Conservation (phyloP, 2,329 filamentous ascomycete genomes). For the Xylaria sp. region DNA sequence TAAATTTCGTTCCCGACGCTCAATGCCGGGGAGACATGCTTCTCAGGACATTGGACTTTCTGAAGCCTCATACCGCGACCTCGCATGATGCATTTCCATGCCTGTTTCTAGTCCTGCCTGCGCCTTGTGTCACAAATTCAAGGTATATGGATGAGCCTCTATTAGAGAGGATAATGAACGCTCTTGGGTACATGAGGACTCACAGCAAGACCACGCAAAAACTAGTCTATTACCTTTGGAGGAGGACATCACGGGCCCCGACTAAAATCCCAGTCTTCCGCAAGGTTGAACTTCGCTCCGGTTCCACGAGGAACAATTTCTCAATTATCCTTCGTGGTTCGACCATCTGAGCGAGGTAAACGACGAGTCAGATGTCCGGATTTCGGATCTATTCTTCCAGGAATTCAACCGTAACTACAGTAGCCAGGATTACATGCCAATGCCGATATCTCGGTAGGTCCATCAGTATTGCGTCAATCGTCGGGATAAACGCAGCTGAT, state of each 20-base stretch:
- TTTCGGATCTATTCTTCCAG: slow-evolving; percentile 1
- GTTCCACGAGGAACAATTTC: slow-evolving; percentile 88
- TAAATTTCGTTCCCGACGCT: slow-evolving; percentile 92
- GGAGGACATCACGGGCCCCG: slow-evolving; percentile 51
- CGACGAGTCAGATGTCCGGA: slow-evolving; percentile 25
- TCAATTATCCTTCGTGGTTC: slow-evolving; percentile 71
- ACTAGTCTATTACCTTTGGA: slow-evolving; percentile 91
- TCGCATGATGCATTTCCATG: slow-evolving; percentile 65
- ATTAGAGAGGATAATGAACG: slow-evolving; percentile 77
- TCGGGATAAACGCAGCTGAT: slow-evolving; percentile 13
- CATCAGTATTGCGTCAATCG: slow-evolving; percentile 24
- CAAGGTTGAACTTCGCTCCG: slow-evolving; percentile 83
- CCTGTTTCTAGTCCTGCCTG: slow-evolving; percentile 89
- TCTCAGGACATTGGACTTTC: slow-evolving; percentile 75
- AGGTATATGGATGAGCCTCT: slow-evolving; percentile 82
- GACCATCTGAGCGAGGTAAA: slow-evolving; percentile 25
- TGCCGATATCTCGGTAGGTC: slow-evolving; percentile 21
- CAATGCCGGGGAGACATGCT: slow-evolving; percentile 85
- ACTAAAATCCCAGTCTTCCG: slow-evolving; percentile 58
- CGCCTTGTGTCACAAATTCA: slow-evolving; percentile 89
- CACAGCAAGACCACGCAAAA: slow-evolving; percentile 81
- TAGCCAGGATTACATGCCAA: not conserved
- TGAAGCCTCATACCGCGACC: slow-evolving; percentile 56
- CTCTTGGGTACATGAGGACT: slow-evolving; percentile 75
- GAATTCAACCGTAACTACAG: slow-evolving; percentile 1